Conservation (phyloP, 495 filamentous ascomycete species). For the Neohortaea acidophila region DNA sequence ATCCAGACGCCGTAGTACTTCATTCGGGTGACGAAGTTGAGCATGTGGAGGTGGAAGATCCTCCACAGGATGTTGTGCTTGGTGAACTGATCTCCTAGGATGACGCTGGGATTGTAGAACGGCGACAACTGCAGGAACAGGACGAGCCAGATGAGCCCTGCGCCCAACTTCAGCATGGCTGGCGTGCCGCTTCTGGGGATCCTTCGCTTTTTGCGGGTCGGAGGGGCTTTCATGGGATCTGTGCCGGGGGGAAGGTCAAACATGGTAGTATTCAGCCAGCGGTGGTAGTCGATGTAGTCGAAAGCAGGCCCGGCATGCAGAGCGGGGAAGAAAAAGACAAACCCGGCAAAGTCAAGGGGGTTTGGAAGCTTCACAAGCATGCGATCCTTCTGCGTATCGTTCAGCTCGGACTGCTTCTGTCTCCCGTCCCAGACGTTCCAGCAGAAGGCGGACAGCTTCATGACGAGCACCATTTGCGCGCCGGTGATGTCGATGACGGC, state of each 20-base stretch:
- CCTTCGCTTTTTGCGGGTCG: conserved; percentile 80
- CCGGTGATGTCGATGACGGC: conserved; percentile 65
- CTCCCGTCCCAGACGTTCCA: conserved; percentile 93
- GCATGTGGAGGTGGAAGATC: conserved; percentile 63
- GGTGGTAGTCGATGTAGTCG: conserved; percentile 80
- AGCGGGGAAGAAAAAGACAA: conserved; percentile 87
- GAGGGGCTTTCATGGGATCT: conserved; percentile 65
- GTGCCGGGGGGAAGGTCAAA: conserved; percentile 70
- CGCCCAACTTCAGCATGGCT: conserved; percentile 57
- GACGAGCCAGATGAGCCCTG: conserved; percentile 64
- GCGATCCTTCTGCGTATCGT: conserved; percentile 72
- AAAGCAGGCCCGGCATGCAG: conserved; percentile 80
- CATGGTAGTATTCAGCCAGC: conserved; percentile 87
- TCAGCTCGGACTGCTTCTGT: conserved; percentile 59
- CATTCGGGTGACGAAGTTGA: conserved; percentile 59
- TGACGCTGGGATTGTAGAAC: conserved; percentile 44
- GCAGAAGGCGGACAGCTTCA: conserved; percentile 95
- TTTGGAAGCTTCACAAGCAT: conserved; percentile 56
- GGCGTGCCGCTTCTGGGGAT: conserved; percentile 85
- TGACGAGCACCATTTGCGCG: conserved; percentile 94
- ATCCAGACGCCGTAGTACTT: conserved; percentile 97
- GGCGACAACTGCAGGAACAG: conserved; percentile 58
- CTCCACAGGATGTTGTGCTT: conserved; percentile 53
- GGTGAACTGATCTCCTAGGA: conserved; percentile 48
- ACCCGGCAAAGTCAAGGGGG: conserved; percentile 68